These are phyloP conservation scores for Dispira simplex DNA, from an alignment of 192 early-diverging fungal species.

Conservation along the genomic window DNA sequence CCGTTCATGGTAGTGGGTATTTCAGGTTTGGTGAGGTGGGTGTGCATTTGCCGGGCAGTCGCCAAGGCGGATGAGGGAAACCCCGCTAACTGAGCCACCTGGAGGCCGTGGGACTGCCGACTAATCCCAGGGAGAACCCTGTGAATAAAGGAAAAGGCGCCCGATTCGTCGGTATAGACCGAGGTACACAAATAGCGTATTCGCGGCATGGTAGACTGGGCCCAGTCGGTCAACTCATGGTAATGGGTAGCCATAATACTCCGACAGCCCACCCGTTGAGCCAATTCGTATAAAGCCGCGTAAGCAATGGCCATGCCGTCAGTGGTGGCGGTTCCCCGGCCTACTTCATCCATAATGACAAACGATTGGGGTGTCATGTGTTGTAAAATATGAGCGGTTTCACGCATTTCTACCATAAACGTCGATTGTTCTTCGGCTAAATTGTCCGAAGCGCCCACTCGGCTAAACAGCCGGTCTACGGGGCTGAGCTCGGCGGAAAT, in stretches of 20 bases:
- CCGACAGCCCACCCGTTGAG: constrained; percentile 36
- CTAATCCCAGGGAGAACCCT: constrained; percentile 47
- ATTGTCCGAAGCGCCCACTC: constrained; percentile 35
- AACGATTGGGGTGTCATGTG: constrained; percentile 26
- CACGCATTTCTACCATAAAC: constrained; percentile 37
- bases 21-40: not conserved
- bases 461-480: constrained; percentile 32
- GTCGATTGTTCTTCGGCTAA: constrained; percentile 31
- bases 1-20: not conserved
- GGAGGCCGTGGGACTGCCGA: constrained; percentile 48
- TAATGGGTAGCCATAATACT: constrained; percentile 69
- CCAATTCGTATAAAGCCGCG: constrained; percentile 41
- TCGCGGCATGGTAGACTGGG: constrained; percentile 18
- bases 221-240: constrained; percentile 47
- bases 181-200: constrained; percentile 16
- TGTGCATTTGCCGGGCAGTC: constrained; percentile 16
- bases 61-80: constrained; percentile 30
- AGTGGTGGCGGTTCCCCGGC: constrained; percentile 35
- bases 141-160: constrained; percentile 41
- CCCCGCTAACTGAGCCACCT: constrained; percentile 55
- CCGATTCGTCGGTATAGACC: constrained; percentile 22
- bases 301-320: constrained; percentile 62
- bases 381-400: constrained; percentile 27
- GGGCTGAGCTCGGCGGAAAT: constrained; percentile 23
- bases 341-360: constrained; percentile 36